Conservation (phyloP, 805 yeast species). For the Candida jianshihensis region DNA sequence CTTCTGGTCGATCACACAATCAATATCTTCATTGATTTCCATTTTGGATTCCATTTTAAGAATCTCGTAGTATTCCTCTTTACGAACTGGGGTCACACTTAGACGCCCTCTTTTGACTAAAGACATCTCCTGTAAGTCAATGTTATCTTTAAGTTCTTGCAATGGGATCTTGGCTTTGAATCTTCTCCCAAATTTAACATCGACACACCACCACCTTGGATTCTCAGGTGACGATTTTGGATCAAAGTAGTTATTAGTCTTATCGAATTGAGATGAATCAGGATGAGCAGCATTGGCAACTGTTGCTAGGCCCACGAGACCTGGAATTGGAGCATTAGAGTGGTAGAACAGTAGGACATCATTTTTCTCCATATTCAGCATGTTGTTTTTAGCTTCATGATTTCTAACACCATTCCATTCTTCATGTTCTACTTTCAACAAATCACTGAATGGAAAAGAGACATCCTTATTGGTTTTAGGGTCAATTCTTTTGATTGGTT, state of each 20-base stretch:
- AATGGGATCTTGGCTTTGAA: conserved; percentile 36
- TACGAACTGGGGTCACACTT: conserved; percentile 44
- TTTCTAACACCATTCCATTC: conserved; percentile 61
- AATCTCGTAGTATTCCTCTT: conserved; percentile 34
- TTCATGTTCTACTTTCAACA: conserved; percentile 31
- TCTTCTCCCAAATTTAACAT: conserved; percentile 36
- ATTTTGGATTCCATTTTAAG: conserved; percentile 28
- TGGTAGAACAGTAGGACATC: conserved; percentile 48
- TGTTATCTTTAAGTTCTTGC: conserved; percentile 30
- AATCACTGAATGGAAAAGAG: conserved; percentile 38
- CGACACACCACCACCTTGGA: conserved; percentile 55
- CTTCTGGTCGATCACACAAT: conserved; percentile 24
- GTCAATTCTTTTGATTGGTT: conserved; percentile 43
- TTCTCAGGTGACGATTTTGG: conserved; percentile 32
- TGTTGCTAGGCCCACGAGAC: conserved; percentile 43
- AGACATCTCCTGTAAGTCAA: conserved; percentile 32
- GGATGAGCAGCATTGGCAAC: conserved; percentile 31
- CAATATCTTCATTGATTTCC: conserved; percentile 24
- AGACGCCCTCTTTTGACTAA: conserved; percentile 42
- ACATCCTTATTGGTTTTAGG: conserved; percentile 41
- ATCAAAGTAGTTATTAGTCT: conserved; percentile 40
- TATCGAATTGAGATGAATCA: conserved; percentile 35
- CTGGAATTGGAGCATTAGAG: conserved; percentile 48
- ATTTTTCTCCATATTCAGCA: conserved; percentile 39
- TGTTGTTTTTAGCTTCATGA: conserved; percentile 47